Base-by-base conservation (phyloP, 2,329 filamentous ascomycete genomes). In the Apiospora kogelbergensis region DNA sequence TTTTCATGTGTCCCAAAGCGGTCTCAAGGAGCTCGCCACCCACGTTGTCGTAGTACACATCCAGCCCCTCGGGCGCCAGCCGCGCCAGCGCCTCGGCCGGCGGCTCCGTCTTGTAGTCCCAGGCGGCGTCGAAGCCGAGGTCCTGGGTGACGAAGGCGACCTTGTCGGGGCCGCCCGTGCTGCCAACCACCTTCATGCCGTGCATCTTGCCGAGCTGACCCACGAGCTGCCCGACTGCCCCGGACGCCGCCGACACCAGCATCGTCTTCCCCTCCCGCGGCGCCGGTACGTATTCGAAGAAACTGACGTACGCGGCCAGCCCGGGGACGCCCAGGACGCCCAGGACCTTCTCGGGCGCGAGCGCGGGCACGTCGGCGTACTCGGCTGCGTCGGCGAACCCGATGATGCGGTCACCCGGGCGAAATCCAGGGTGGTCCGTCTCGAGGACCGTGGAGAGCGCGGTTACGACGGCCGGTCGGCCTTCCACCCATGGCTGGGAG, bases 61-160 rank as follows among this genome's bases (percentile, higher is more conserved):
- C 93, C 70, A 97, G 86, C 3, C 93, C 93, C 13, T 94, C 80
- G 0, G 93, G 92, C 0, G 91, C 92, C 24, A 96, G 84, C 68
- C 92, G 85, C 72, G 84, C 80, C 68, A 97, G 84, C 0, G 92
- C 33, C 11, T 91, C 90, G 0, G 81, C 76, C 0, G 92, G 86
- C 73, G 86, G 88, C 83, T 96, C 93, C 73, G 88, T 94, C 86
- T 95, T 95, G 85, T 96, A 97, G 84, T 97, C 96, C 83, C 95
- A 96, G 10, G 90, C 93, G 17, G 73, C 81, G 67, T 88, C 84
- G 73, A 84, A 87, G 7, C 85, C 85, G 1, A 88, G 81, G 75
- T 86, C 82, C 67, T 84, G 80, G 48, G 73, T 76, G 67, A 87
- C 80, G 79, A 90, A 96, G 24, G 92, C 88, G 26, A 94, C 84